These are phyloP conservation scores for Allium sativum DNA, from an alignment of 106 monocot genomes.

Conservation along the genomic window DNA sequence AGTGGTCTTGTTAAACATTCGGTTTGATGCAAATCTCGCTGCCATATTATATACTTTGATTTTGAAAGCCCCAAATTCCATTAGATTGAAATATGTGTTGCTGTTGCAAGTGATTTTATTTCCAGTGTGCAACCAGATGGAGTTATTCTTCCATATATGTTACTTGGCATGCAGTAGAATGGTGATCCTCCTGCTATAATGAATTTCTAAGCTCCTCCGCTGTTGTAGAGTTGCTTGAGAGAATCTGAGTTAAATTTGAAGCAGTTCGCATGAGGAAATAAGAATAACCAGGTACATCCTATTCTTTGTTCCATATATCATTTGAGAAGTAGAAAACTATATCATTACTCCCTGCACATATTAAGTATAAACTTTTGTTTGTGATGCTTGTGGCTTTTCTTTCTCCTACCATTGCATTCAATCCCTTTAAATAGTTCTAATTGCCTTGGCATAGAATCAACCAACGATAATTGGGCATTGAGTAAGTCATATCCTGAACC, in stretches of 20 bases:
- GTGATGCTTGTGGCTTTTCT: slow-evolving; percentile 19
- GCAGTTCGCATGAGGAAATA: background rate
- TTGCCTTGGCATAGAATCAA: slow-evolving; percentile 13
- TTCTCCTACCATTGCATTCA: slow-evolving; percentile 32
- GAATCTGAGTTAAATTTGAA: background rate
- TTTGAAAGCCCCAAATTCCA: too few species aligned
- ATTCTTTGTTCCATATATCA: background rate
- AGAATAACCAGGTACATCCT: background rate
- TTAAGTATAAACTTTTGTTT: slow-evolving; percentile 10
- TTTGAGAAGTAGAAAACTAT: slow-evolving; percentile 9
- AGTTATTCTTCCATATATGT: too few species aligned
- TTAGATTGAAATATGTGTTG: too few species aligned
- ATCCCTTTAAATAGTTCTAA: slow-evolving; percentile 25
- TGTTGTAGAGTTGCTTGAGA: too few species aligned
- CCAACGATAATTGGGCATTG: slow-evolving; percentile 12
- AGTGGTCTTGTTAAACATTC: too few species aligned
- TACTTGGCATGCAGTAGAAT: too few species aligned
- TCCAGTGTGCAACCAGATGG: too few species aligned
- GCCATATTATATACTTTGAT: too few species aligned
- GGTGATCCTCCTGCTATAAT: too few species aligned
- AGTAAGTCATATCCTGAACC: slow-evolving; percentile 19
- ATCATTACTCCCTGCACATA: slow-evolving; percentile 55
- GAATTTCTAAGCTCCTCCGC: too few species aligned
- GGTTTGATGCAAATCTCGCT: too few species aligned
- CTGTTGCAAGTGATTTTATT: too few species aligned